Conservation (phyloP, 495 filamentous ascomycete genomes). For the Ramalina intermedia region DNA sequence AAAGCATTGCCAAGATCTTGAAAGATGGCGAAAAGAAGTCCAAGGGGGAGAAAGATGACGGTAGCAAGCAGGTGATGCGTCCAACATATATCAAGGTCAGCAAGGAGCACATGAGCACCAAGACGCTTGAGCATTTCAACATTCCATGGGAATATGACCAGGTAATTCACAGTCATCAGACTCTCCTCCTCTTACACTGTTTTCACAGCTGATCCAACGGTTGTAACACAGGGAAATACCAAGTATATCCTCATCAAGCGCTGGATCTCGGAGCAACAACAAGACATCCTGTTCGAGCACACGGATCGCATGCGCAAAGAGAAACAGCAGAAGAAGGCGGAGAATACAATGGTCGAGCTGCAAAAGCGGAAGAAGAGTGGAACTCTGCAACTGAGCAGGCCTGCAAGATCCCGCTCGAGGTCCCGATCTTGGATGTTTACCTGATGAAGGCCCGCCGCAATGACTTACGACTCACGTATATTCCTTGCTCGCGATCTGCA, state of each 20-base stretch:
- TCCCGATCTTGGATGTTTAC: conserved; percentile 12
- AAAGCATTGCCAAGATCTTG: conserved; percentile 11
- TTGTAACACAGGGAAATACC: conserved; percentile 34
- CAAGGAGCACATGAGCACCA: conserved; percentile 34
- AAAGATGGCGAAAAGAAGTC: conserved; percentile 2
- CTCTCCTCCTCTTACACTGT: neutral
- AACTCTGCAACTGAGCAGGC: conserved; percentile 33
- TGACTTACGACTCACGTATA: neutral
- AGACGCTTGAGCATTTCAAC: conserved; percentile 30
- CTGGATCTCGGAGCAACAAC: conserved; percentile 59
- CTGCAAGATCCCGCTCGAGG: conserved; percentile 6
- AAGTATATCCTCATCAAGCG: conserved; percentile 65
- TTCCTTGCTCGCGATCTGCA: neutral
- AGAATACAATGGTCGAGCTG: conserved; percentile 29
- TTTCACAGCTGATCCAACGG: conserved; percentile 7
- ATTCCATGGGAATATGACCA: conserved; percentile 34
- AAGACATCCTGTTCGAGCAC: conserved; percentile 59
- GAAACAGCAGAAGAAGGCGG: conserved; percentile 29
- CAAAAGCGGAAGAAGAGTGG: conserved; percentile 31
- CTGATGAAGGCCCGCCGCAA: neutral
- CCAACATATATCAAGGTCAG: conserved; percentile 40
- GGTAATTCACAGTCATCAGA: conserved; percentile 5
- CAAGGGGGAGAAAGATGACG: neutral
- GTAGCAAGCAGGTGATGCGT: conserved; percentile 12
- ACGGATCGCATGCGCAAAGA: conserved; percentile 46